Percentiles rank a stretch among this genome's conserved stretches.
Conservation (phyloP, 805 yeast species). For the Maudiozyma turicensis region DNA sequence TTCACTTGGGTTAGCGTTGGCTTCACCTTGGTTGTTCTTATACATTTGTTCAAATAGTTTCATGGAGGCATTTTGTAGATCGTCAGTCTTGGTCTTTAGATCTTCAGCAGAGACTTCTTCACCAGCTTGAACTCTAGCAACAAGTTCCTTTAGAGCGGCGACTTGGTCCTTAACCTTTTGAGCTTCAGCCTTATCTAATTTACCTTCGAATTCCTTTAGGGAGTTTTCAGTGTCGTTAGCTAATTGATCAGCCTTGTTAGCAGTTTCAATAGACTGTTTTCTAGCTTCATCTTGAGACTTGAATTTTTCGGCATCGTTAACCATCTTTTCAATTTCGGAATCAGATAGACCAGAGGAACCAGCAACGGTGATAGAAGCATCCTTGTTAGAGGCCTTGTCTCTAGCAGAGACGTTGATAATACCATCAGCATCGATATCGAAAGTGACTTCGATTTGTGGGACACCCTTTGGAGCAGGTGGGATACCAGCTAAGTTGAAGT, state of each 20-base stretch:
- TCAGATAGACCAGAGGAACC: conserved; percentile 92
- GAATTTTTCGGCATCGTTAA: conserved; percentile 80
- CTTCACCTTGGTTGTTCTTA: conserved; percentile 24
- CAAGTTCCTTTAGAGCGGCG: conserved; percentile 51
- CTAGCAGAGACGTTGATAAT: conserved; percentile 91
- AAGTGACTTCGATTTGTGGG: conserved; percentile 80
- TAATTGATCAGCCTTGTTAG: conserved; percentile 67
- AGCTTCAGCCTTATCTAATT: conserved; percentile 40
- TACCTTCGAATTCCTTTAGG: conserved; percentile 60
- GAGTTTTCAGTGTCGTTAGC: conserved; percentile 87
- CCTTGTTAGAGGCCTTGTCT: conserved; percentile 89
- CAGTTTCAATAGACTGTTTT: conserved; percentile 72
- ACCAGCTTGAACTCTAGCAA: conserved; percentile 56
- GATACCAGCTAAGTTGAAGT: conserved; percentile 89
- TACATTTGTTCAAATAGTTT: conserved; percentile 61
- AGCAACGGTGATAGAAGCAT: conserved; percentile 90
- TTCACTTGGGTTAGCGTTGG: conserved; percentile 7
- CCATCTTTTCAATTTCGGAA: conserved; percentile 83
- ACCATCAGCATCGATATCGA: conserved; percentile 96
- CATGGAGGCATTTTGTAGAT: conserved; percentile 64
- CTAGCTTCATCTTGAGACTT: conserved; percentile 82
- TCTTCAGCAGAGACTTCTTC: conserved; percentile 46
- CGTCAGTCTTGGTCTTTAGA: conserved; percentile 65
- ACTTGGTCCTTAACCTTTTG: conserved; percentile 42
- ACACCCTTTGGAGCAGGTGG: conserved; percentile 79